phyloP scores from a whole-genome alignment of 148 eudicot genomes.

The Polygonum maritimum region DNA sequence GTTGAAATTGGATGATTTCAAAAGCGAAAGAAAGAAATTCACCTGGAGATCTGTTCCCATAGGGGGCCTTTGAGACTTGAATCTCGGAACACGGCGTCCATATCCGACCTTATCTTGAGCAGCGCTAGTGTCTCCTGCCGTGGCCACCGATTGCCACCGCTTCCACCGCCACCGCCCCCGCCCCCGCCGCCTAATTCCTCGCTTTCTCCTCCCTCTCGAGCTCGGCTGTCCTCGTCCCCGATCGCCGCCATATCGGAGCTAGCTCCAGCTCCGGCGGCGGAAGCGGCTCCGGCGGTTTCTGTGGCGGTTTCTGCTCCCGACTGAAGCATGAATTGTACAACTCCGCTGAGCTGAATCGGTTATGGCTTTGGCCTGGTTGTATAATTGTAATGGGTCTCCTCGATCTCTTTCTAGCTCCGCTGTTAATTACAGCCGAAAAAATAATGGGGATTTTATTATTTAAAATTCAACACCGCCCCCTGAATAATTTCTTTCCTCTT shows the following conservation, averaged over 20 bases:
- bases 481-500: constrained; percentile 8
- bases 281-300: not conserved
- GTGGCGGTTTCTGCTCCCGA: not conserved
- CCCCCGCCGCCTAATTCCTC: constrained; percentile 6
- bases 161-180: constrained; percentile 33
- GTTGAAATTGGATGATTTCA: not conserved
- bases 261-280: not conserved
- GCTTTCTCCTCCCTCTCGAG: not conserved
- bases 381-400: not conserved
- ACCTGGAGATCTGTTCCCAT: constrained; percentile 98
- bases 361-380: not conserved
- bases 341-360: constrained; percentile 5
- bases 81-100: constrained; percentile 87
- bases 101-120: constrained; percentile 72
- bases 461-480: constrained; percentile 6
- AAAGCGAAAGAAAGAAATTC: not conserved
- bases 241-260: not conserved
- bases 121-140: constrained; percentile 78
- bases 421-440: not conserved
- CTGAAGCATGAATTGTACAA: not conserved
- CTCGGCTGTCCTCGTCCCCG: not conserved
- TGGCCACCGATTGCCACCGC: constrained; percentile 94
- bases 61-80: constrained; percentile 90
- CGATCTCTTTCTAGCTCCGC: not conserved
- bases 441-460: not conserved